Percentiles rank a stretch among this genome's conserved stretches.
These are phyloP conservation scores for Phytophthora litchii DNA, from an alignment of 352 stramenopile species.

Conservation along the genomic window DNA sequence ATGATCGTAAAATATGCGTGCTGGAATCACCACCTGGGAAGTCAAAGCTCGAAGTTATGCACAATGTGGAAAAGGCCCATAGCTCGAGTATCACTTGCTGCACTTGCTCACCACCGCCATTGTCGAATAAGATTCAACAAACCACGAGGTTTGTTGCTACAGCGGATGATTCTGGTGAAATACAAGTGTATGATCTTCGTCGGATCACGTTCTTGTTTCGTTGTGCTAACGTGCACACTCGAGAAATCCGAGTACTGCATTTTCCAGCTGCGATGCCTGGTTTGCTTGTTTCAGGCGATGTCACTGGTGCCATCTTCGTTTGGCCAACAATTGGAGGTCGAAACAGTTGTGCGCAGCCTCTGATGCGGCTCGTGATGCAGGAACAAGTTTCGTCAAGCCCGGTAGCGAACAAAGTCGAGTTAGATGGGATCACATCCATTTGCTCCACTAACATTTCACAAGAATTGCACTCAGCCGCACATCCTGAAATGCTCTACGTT, in stretches of 20 bases:
- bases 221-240: slow-evolving; percentile 47
- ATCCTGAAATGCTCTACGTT: slow-evolving; percentile 27
- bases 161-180: slow-evolving; percentile 53
- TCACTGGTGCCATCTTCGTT: slow-evolving; percentile 43
- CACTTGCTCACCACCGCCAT: slow-evolving; percentile 43
- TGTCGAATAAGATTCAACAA: slow-evolving; percentile 12
- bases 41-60: slow-evolving; percentile 60
- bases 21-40: slow-evolving; percentile 51
- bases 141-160: slow-evolving; percentile 52
- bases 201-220: slow-evolving; percentile 60
- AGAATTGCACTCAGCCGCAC: background rate
- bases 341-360: slow-evolving; percentile 14
- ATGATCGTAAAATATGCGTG: slow-evolving; percentile 63
- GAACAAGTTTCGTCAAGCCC: slow-evolving; percentile 7
- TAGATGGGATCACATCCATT: slow-evolving; percentile 34
- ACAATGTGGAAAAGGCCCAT: slow-evolving; percentile 69
- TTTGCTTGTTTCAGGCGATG: slow-evolving; percentile 57
- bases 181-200: slow-evolving; percentile 73
- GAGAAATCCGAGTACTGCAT: slow-evolving; percentile 59
- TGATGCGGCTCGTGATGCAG: slow-evolving; percentile 27
- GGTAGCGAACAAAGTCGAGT: slow-evolving; percentile 11
- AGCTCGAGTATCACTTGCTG: slow-evolving; percentile 63
- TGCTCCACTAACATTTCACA: slow-evolving; percentile 20
- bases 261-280: slow-evolving; percentile 44
- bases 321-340: slow-evolving; percentile 48